These are phyloP conservation scores for Hippophae tibetana DNA, from an alignment of 306 rosid species.

Conservation along the genomic window DNA sequence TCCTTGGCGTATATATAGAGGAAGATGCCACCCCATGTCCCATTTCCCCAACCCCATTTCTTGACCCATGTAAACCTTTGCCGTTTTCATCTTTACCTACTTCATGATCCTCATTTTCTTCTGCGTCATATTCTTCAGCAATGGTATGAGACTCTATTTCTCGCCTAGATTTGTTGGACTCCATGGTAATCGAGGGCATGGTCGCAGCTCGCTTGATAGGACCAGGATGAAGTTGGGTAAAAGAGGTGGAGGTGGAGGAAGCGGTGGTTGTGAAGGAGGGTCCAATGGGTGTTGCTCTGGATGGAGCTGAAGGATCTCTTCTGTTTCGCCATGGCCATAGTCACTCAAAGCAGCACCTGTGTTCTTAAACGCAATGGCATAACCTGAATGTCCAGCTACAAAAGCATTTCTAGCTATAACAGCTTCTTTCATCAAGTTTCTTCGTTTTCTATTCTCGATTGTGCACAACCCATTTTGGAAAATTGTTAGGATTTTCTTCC, in stretches of 20 bases:
- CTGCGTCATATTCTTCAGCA: constrained; percentile 34
- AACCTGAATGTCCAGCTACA: constrained; percentile 75
- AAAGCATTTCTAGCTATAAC: constrained; percentile 73
- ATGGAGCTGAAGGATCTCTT: constrained; percentile 20
- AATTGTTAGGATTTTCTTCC: not conserved
- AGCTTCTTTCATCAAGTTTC: constrained; percentile 54
- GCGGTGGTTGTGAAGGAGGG: too few species aligned
- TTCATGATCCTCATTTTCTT: not conserved
- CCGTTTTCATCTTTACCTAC: constrained; percentile 12
- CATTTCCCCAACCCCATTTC: constrained; percentile 12
- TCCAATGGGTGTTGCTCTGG: too few species aligned
- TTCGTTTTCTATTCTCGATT: constrained; percentile 72
- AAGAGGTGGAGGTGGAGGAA: constrained; percentile 33
- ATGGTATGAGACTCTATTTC: constrained; percentile 23
- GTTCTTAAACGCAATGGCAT: constrained; percentile 53
- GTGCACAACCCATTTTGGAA: constrained; percentile 68
- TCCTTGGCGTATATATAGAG: constrained; percentile 21
- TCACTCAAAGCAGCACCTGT: constrained; percentile 84
- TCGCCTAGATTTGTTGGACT: constrained; percentile 15
- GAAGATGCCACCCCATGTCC: constrained; percentile 7
- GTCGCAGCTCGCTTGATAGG: constrained; percentile 50
- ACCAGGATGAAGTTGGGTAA: constrained; percentile 55
- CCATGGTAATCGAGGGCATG: constrained; percentile 43
- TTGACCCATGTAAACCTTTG: constrained; percentile 11
- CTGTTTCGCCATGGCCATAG: constrained; percentile 65